phyloP scores from a whole-genome alignment of 163 green algal species.

The Coccomyxa subellipsoidea region DNA sequence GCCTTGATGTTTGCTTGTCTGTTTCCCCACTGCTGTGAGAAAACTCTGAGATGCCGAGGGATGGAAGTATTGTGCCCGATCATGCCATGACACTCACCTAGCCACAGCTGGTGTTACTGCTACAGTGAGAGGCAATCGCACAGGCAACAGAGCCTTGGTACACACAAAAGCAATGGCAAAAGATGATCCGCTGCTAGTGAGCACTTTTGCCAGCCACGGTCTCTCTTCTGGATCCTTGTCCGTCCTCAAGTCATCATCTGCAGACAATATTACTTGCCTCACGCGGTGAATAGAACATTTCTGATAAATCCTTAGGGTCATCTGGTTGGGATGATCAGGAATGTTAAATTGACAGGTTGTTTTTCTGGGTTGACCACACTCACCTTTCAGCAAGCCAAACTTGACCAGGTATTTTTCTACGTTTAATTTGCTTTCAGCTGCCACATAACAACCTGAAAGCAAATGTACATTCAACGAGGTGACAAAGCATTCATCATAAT shows the following conservation, averaged over 20 bases:
- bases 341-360: too few relatives aligned
- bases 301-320: too few relatives aligned
- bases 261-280: not conserved
- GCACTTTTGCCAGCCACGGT: slow-evolving; percentile 40
- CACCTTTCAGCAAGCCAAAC: slow-evolving; percentile 43
- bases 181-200: slow-evolving; percentile 39
- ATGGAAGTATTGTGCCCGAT: too few relatives aligned
- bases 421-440: slow-evolving; percentile 42
- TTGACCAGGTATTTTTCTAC: slow-evolving; percentile 33
- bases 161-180: slow-evolving; percentile 57
- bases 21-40: too few relatives aligned
- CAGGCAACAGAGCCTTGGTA: slow-evolving; percentile 62
- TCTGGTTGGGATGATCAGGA: too few relatives aligned
- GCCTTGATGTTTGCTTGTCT: too few relatives aligned
- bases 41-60: too few relatives aligned
- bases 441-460: slow-evolving; percentile 55
- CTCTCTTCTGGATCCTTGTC: slow-evolving; percentile 21
- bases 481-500: too few relatives aligned
- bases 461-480: too few relatives aligned
- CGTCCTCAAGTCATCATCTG: slow-evolving; percentile 30
- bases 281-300: too few relatives aligned
- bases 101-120: slow-evolving; percentile 52
- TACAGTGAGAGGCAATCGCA: slow-evolving; percentile 54
- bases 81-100: slow-evolving; percentile 17
- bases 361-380: not conserved